A percentile compares a stretch with the other conserved stretches of the same genome.
Conservation (phyloP, 1,284 basidiomycete species). For the Tylopilus sp. region DNA sequence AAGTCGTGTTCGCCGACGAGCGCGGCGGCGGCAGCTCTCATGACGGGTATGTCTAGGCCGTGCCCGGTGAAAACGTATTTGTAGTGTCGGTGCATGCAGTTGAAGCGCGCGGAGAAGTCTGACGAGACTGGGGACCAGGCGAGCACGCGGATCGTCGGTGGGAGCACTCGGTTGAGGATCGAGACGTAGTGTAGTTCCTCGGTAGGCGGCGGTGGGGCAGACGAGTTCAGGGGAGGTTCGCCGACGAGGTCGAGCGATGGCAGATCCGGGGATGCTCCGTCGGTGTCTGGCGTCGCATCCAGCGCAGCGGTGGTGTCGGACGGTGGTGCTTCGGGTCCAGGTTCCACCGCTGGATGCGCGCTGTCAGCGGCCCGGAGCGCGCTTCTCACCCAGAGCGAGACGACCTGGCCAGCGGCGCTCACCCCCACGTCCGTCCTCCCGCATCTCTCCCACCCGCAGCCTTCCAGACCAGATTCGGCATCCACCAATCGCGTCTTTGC, state of each 20-base stretch:
- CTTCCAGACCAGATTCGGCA: constrained; percentile 69
- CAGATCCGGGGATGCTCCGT: background rate
- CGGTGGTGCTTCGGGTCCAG: background rate
- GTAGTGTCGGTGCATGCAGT: constrained; percentile 88
- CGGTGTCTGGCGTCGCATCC: background rate
- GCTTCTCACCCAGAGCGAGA: constrained; percentile 87
- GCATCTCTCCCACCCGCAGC: constrained; percentile 87
- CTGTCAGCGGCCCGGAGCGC: constrained; percentile 34
- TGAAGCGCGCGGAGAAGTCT: constrained; percentile 85
- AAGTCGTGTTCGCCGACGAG: constrained; percentile 94
- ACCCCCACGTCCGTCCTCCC: constrained; percentile 95
- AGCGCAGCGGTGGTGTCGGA: background rate
- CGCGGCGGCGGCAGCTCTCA: constrained; percentile 71
- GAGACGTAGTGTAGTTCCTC: constrained; percentile 75
- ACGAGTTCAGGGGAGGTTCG: constrained; percentile 30
- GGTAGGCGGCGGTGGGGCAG: constrained; percentile 23
- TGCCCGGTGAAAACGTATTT: constrained; percentile 89
- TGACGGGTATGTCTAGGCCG: constrained; percentile 66
- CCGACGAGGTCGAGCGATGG: constrained; percentile 19
- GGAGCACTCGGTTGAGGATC: constrained; percentile 88
- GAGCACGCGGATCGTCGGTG: constrained; percentile 84
- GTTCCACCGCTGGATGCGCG: background rate
- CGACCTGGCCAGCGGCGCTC: constrained; percentile 91
- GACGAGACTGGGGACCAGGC: constrained; percentile 91
- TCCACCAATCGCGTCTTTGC: constrained; percentile 76